Evolutionary conservation across 805 yeast genomes (phyloP).

Genomic region (Candida succiphila): DNA sequence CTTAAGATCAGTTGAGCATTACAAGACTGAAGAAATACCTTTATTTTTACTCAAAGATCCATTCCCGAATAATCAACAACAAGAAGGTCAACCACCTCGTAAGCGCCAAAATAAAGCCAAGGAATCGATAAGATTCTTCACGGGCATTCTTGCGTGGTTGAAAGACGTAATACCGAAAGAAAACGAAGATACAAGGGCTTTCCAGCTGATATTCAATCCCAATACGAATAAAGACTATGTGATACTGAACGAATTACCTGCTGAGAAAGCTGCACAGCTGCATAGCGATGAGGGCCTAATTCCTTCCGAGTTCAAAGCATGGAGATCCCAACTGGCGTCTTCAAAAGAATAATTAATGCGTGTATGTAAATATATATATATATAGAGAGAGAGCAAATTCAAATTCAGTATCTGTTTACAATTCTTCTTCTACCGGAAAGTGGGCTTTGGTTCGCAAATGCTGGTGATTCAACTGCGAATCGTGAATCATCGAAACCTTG

Average conservation of each 20-base stretch:
- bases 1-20: conserved; percentile 66
- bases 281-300: conserved; percentile 34
- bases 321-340: conserved; percentile 30
- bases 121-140: conserved; percentile 78
- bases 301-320: conserved; percentile 39
- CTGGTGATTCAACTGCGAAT: too few species aligned
- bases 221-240: conserved; percentile 35
- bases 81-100: conserved; percentile 23
- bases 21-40: conserved; percentile 72
- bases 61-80: conserved; percentile 10
- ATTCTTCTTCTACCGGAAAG: neutral
- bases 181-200: conserved; percentile 35
- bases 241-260: conserved; percentile 36
- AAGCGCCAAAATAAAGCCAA: conserved; percentile 53
- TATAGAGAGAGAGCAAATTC: neutral
- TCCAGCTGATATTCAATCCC: conserved; percentile 48
- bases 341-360: neutral
- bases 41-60: conserved; percentile 46
- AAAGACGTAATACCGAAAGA: conserved; percentile 40
- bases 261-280: conserved; percentile 14
- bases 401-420: neutral
- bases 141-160: conserved; percentile 77
- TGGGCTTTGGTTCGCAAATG: too few species aligned
- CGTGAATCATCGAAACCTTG: too few species aligned
- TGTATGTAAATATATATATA: neutral